Evolutionary conservation across 2,329 filamentous ascomycete species (phyloP).

Genomic region (Lachnellula hyalina): DNA sequence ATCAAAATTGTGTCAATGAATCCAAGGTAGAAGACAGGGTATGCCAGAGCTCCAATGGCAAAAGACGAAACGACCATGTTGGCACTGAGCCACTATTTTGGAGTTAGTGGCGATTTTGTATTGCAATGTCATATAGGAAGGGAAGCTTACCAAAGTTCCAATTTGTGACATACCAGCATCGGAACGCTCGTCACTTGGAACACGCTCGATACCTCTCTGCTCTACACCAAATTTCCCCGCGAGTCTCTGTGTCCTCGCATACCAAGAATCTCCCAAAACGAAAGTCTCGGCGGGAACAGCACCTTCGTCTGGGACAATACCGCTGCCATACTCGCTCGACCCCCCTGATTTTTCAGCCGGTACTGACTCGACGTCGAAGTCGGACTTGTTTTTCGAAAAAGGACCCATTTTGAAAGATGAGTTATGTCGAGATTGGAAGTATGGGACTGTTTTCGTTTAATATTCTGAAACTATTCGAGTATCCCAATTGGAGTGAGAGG

Average conservation of each 20-base stretch:
- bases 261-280: slow-evolving; percentile 48
- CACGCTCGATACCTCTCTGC: slow-evolving; percentile 69
- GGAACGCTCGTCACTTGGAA: slow-evolving; percentile 63
- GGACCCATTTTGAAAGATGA: slow-evolving; percentile 5
- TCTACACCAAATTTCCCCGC: slow-evolving; percentile 64
- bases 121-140: neutral
- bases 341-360: slow-evolving; percentile 15
- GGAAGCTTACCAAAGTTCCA: slow-evolving; percentile 59
- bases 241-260: slow-evolving; percentile 56
- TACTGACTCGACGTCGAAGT: slow-evolving; percentile 25
- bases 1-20: slow-evolving; percentile 68
- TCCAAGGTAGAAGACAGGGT: slow-evolving; percentile 63
- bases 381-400: slow-evolving; percentile 11
- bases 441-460: slow-evolving; percentile 2
- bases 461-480: neutral
- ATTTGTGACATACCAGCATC: slow-evolving; percentile 62
- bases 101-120: slow-evolving; percentile 2
- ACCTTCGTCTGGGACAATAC: slow-evolving; percentile 27
- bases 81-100: slow-evolving; percentile 62
- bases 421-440: neutral
- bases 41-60: slow-evolving; percentile 65
- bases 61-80: slow-evolving; percentile 76
- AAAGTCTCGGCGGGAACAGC: slow-evolving; percentile 54
- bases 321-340: slow-evolving; percentile 14
- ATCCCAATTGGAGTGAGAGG: neutral